Evolutionary conservation across 768 basidiomycete species (phyloP).

Genomic region (Trametopsis cervina): DNA sequence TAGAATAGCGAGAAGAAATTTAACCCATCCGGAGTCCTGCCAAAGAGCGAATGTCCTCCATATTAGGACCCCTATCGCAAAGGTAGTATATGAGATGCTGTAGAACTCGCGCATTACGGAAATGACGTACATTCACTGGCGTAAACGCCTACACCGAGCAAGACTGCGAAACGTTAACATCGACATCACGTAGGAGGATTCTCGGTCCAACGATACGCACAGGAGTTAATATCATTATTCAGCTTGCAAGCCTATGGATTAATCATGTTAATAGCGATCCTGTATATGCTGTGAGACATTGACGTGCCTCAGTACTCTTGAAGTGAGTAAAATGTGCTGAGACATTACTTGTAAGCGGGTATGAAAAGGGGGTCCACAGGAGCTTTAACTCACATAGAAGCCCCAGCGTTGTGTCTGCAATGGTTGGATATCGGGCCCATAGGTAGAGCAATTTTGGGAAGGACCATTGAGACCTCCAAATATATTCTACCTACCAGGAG

Average conservation of each 20-base stretch:
- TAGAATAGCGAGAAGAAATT: not conserved
- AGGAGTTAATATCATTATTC: not conserved
- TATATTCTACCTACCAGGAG: not conserved
- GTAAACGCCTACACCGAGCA: not conserved
- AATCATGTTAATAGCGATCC: not conserved
- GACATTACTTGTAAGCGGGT: not conserved
- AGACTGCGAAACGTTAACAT: not conserved
- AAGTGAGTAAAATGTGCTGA: not conserved
- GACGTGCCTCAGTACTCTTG: not conserved
- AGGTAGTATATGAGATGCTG: not conserved
- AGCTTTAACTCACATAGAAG: not conserved
- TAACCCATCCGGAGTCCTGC: not conserved
- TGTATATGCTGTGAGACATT: not conserved
- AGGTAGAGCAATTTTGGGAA: not conserved
- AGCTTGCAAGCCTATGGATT: not conserved
- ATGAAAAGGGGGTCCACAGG: not conserved
- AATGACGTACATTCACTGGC: not conserved
- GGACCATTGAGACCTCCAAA: not conserved
- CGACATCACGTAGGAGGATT: not conserved
- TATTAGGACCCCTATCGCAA: not conserved
- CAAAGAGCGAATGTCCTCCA: not conserved
- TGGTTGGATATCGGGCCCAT: not conserved
- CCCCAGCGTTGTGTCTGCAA: not conserved
- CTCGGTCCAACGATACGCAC: not conserved
- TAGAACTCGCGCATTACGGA: not conserved